These are phyloP conservation scores for Epichloe brachyelytri DNA, from an alignment of 2,329 filamentous ascomycete species.

Conservation along the genomic window DNA sequence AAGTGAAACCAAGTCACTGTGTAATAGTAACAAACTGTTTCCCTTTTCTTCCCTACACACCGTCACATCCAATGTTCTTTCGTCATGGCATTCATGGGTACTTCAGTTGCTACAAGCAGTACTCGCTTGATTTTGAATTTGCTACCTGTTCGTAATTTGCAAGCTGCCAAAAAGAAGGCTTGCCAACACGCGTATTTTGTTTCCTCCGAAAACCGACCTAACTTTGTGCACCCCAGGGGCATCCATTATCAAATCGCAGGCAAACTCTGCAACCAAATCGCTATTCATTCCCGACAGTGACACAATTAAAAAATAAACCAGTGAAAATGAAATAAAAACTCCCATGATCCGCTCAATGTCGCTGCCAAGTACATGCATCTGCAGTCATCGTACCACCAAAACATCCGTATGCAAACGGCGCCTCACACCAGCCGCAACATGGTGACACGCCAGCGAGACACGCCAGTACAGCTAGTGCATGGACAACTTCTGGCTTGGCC, in stretches of 20 bases:
- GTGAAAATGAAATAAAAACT: conserved; percentile 7
- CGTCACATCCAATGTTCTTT: neutral
- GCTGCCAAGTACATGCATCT: conserved; percentile 1
- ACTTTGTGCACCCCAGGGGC: neutral
- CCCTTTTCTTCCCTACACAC: neutral
- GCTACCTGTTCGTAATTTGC: neutral
- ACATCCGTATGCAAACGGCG: neutral
- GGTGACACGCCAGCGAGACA: conserved; percentile 5
- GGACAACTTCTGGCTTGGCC: neutral
- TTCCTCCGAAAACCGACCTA: neutral
- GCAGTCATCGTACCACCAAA: neutral
- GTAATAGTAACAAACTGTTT: neutral
- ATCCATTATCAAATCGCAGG: conserved; percentile 6
- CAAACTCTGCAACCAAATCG: conserved; percentile 6
- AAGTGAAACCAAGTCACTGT: neutral
- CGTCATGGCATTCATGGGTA: neutral
- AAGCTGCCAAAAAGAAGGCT: neutral
- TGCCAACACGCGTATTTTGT: neutral
- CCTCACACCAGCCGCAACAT: conserved; percentile 2
- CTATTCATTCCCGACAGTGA: conserved; percentile 6
- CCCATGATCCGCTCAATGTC: conserved; percentile 7
- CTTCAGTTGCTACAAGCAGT: neutral
- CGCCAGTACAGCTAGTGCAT: neutral
- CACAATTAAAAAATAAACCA: neutral
- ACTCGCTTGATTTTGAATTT: neutral